These are phyloP conservation scores for Rhinocladiella similis DNA, from an alignment of 2,329 filamentous ascomycete genomes.

Conservation along the genomic window DNA sequence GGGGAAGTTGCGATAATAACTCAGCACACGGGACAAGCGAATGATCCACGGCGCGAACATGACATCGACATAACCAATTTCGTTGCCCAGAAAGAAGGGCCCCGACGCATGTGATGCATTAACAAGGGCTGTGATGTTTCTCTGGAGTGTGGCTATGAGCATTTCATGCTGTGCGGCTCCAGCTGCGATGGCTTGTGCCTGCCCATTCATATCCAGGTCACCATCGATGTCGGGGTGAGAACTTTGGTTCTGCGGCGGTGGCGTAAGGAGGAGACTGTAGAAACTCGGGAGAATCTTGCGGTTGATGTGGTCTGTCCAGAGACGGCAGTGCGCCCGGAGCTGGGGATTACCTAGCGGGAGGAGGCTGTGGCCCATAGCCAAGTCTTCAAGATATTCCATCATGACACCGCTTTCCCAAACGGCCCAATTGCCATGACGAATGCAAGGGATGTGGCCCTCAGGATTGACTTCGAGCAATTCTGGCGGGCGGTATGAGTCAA, in stretches of 20 bases:
- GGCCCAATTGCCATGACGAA: constrained; percentile 77
- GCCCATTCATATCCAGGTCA: constrained; percentile 9
- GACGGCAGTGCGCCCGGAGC: constrained; percentile 68
- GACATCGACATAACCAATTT: constrained; percentile 68
- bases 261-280: constrained; percentile 63
- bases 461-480: constrained; percentile 75
- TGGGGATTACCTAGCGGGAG: constrained; percentile 65
- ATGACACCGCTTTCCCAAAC: constrained; percentile 80
- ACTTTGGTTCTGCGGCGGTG: constrained; percentile 15
- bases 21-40: constrained; percentile 65
- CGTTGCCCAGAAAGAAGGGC: constrained; percentile 66
- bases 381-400: constrained; percentile 84
- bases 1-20: constrained; percentile 66
- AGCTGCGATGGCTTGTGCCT: constrained; percentile 8
- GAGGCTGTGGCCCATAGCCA: constrained; percentile 60
- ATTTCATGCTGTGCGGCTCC: constrained; percentile 20
- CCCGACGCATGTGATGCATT: constrained; percentile 59
- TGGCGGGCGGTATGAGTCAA: constrained; percentile 73
- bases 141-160: constrained; percentile 49
- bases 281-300: constrained; percentile 73
- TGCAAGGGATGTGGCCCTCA: constrained; percentile 71
- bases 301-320: constrained; percentile 84
- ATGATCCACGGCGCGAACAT: constrained; percentile 75
- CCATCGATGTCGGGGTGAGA: constrained; percentile 3
- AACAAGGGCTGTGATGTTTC: constrained; percentile 63